These are phyloP conservation scores for Scedosporium dehoogii DNA, from an alignment of 2,329 filamentous ascomycete genomes.

Conservation along the genomic window DNA sequence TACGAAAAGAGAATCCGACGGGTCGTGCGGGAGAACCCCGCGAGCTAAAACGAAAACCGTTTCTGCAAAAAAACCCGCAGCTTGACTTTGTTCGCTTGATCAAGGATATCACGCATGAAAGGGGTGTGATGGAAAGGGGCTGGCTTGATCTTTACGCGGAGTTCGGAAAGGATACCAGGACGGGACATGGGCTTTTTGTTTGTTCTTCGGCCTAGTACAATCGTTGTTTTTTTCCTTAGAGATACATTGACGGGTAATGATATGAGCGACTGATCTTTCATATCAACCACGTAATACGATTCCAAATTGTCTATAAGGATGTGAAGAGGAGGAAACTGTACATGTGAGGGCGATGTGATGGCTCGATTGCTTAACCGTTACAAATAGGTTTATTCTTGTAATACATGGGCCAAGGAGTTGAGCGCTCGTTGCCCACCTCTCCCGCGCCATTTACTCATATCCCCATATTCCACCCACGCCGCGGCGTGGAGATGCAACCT, in stretches of 20 bases:
- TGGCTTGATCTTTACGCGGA: conserved; percentile 1
- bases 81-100: not conserved
- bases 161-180: conserved; percentile 3
- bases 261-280: not conserved
- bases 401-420: not conserved
- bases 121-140: not conserved
- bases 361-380: not conserved
- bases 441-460: not conserved
- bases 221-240: not conserved
- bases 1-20: conserved; percentile 84
- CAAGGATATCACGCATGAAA: not conserved
- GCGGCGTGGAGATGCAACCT: not conserved
- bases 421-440: not conserved
- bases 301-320: not conserved
- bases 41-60: conserved; percentile 39
- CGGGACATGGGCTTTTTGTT: not conserved
- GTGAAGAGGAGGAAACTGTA: too few relatives aligned
- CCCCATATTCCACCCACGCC: not conserved
- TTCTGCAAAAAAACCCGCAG: not conserved
- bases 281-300: not conserved
- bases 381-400: not conserved
- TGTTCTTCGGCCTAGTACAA: not conserved
- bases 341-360: not conserved
- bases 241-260: not conserved
- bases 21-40: conserved; percentile 82